A percentile compares a stretch with the other conserved stretches of the same genome.
phyloP scores from a whole-genome alignment of 345 rosid species.

The Raphanus sativus region DNA sequence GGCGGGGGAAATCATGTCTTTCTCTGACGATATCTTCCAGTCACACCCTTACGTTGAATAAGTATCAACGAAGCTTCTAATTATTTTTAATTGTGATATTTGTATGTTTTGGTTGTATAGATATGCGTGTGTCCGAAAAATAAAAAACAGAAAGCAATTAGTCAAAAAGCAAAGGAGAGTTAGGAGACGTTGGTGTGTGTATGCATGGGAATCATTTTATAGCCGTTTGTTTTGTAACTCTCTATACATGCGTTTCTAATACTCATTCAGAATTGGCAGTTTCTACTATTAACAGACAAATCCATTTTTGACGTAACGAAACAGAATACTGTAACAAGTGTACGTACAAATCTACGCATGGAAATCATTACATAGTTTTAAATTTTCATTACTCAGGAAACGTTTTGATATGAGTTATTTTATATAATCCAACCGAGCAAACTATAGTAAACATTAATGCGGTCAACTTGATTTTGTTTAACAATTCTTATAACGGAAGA shows the following conservation, averaged over 20 bases:
- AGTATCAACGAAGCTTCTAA: background rate
- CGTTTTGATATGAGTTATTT: too few species aligned
- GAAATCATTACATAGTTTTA: background rate
- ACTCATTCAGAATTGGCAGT: background rate
- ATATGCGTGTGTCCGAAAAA: background rate
- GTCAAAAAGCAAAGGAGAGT: background rate
- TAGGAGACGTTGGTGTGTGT: background rate
- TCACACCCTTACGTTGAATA: background rate
- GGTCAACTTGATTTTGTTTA: too few species aligned
- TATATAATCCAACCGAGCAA: background rate
- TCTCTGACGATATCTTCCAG: background rate
- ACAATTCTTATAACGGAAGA: too few species aligned
- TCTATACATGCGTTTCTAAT: background rate
- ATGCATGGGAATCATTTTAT: conserved; percentile 3
- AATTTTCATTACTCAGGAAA: background rate
- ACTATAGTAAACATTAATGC: background rate
- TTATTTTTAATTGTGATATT: background rate
- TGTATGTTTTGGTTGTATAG: background rate
- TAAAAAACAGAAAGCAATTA: background rate
- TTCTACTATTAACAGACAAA: background rate
- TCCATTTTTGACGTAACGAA: background rate
- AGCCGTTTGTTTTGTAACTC: background rate
- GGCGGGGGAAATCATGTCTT: background rate
- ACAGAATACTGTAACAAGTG: background rate
- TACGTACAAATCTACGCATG: background rate